Evolutionary conservation across 2,329 filamentous ascomycete genomes (phyloP), one percentile per base, ranked within the genome.

Genomic region (Tympanopsis confertula): DNA sequence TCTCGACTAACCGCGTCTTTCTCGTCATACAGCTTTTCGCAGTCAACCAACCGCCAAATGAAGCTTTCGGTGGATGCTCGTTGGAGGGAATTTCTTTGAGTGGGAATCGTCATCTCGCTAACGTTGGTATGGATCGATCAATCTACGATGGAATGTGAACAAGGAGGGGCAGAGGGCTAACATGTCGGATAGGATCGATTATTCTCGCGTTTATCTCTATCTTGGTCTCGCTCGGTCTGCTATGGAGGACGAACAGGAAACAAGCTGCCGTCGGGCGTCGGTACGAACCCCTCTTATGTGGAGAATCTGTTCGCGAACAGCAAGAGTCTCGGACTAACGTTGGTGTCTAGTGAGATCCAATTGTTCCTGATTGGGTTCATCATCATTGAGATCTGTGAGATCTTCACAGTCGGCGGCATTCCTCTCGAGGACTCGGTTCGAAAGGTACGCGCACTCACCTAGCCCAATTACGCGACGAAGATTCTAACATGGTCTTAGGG

Each of bases 321-420:
- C 35, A 13, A 35, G 41, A 39, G 24, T 28, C 24, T 10, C n/a
- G 24, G 24, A 39, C 43, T 35, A 32, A 43, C 38, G 13, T 29
- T 28, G n/a, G 10, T n/a, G 39, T 39, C 40, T 52, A 94, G 91
- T 59, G 91, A 98, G 61, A 96, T 98, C 75, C 91, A 98, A 69
- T 52, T 95, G 22, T 96, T 98, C 63, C 74, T 98, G 37, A 44
- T 85, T 30, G 81, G 83, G 37, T 98, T 86, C 57, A 82, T 94
- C 40, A 61, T 96, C 41, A 78, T 96, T 43, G 78, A 84, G 50
- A 84, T 98, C 51, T 95, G 88, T 62, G 91, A 96, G 58, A 94
- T 98, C 52, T 95, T 98, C 63, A 88, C 87, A 0, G 78, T 96
- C 24, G 91, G 91, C 47, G 84, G 81, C 20, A 89, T 98, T 50